Evolutionary conservation across 139 green algal genomes (phyloP).

Genomic region (Picochlorum sp.): DNA sequence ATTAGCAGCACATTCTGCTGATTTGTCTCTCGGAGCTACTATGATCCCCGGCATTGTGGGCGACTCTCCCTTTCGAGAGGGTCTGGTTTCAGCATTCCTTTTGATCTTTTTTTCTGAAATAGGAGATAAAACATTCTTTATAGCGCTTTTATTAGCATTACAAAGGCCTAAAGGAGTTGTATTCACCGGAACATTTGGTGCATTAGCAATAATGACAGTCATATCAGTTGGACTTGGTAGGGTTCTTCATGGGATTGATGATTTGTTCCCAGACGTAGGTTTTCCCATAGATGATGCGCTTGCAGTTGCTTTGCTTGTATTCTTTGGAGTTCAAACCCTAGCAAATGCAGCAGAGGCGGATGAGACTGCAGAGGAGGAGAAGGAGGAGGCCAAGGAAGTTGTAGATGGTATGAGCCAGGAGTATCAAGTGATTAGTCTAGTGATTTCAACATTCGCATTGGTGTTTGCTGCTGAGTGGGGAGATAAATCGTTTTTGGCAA

Average conservation of each 20-base stretch:
- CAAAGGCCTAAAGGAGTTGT: constrained; percentile 56
- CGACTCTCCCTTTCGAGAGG: constrained; percentile 55
- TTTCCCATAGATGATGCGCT: constrained; percentile 82
- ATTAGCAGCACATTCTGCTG: constrained; percentile 1
- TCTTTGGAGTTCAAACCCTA: constrained; percentile 83
- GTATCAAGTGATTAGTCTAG: constrained; percentile 21
- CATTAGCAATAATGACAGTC: constrained; percentile 94
- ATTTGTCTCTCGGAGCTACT: neutral
- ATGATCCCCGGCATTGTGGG: constrained; percentile 51
- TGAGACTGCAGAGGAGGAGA: constrained; percentile 59
- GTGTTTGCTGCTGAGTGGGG: constrained; percentile 98
- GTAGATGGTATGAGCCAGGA: constrained; percentile 29
- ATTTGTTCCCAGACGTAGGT: constrained; percentile 55
- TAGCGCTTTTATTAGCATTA: constrained; percentile 81
- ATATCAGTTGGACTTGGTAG: constrained; percentile 71
- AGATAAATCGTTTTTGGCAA: constrained; percentile 98
- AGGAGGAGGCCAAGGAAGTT: constrained; percentile 63
- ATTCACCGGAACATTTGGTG: constrained; percentile 91
- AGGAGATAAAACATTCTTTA: constrained; percentile 99
- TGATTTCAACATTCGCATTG: constrained; percentile 83
- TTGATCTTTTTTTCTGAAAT: constrained; percentile 97
- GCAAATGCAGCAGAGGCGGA: constrained; percentile 46
- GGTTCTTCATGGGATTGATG: constrained; percentile 71
- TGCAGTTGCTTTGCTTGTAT: constrained; percentile 68
- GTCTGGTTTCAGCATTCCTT: constrained; percentile 78